phyloP scores from a whole-genome alignment of 2,329 filamentous ascomycete genomes.

The Ceratocystis albifundus region DNA sequence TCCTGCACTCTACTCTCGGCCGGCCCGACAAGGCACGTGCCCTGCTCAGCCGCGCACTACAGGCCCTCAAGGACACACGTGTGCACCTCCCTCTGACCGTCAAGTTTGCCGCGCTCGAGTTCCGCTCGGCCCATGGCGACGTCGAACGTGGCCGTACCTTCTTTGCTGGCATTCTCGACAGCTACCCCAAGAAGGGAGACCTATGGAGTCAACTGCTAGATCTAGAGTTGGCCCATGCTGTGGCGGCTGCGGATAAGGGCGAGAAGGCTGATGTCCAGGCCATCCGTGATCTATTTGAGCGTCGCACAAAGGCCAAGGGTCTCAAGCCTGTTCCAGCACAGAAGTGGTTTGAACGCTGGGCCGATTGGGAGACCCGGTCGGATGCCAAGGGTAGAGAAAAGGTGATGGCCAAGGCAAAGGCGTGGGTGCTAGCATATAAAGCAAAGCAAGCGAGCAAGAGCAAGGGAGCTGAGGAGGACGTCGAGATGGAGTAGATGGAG shows the following conservation, averaged over 20 bases:
- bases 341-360: conserved; percentile 86
- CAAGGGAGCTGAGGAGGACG: background rate
- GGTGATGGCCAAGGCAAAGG: conserved; percentile 48
- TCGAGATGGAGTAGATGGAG: conserved; percentile 17
- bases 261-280: conserved; percentile 43
- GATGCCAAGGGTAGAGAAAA: conserved; percentile 57
- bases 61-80: conserved; percentile 56
- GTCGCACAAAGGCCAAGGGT: conserved; percentile 55
- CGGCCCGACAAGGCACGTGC: conserved; percentile 63
- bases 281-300: conserved; percentile 70
- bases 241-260: conserved; percentile 43
- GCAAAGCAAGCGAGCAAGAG: conserved; percentile 34
- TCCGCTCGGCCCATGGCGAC: conserved; percentile 69
- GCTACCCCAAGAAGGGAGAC: conserved; percentile 80
- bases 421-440: conserved; percentile 49
- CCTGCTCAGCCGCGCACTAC: conserved; percentile 70
- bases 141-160: conserved; percentile 86
- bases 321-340: conserved; percentile 74
- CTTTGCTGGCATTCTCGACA: conserved; percentile 75
- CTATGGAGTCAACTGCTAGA: conserved; percentile 89
- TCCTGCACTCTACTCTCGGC: conserved; percentile 64
- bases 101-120: conserved; percentile 87
- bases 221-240: conserved; percentile 58
- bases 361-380: conserved; percentile 70
- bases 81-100: conserved; percentile 59